phyloP scores from a whole-genome alignment of 1,139 yeast genomes.

The Hansenula anomala region DNA sequence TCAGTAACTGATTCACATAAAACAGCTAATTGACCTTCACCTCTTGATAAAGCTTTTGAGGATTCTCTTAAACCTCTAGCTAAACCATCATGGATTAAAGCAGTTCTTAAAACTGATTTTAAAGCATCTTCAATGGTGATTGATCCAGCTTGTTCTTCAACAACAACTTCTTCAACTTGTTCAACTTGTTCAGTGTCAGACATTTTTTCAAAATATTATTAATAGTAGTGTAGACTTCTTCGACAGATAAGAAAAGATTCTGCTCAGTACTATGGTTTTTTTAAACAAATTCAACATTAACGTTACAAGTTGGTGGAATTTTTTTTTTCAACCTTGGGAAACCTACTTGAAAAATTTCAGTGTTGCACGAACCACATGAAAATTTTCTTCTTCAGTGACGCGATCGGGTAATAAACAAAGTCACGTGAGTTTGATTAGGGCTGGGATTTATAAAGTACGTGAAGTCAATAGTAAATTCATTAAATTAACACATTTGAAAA shows the following conservation, averaged over 20 bases:
- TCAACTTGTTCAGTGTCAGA: conserved; percentile 83
- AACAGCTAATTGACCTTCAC: conserved; percentile 97
- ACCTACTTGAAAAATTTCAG: conserved; percentile 3
- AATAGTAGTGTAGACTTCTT: conserved; percentile 72
- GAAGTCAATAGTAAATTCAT: too few species aligned
- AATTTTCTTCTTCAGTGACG: neutral
- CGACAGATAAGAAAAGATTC: conserved; percentile 71
- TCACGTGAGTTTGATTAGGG: neutral
- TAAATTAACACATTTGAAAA: too few species aligned
- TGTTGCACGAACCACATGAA: neutral
- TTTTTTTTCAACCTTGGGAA: neutral
- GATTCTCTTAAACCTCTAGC: conserved; percentile 99
- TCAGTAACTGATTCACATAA: conserved; percentile 98
- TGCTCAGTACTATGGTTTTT: conserved; percentile 63
- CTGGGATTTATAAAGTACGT: too few species aligned
- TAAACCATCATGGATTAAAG: conserved; percentile 98
- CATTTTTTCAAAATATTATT: conserved; percentile 38
- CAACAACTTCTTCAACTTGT: conserved; percentile 78
- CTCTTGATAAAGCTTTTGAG: conserved; percentile 95
- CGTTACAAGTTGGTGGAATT: neutral
- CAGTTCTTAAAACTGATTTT: conserved; percentile 96
- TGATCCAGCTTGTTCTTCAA: conserved; percentile 71
- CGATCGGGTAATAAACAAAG: neutral
- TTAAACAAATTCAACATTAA: conserved; percentile 9
- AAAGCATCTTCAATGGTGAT: conserved; percentile 98